Evolutionary conservation across 1,139 yeast species (phyloP).

Genomic region (Saccharomycopsis hybrid): DNA sequence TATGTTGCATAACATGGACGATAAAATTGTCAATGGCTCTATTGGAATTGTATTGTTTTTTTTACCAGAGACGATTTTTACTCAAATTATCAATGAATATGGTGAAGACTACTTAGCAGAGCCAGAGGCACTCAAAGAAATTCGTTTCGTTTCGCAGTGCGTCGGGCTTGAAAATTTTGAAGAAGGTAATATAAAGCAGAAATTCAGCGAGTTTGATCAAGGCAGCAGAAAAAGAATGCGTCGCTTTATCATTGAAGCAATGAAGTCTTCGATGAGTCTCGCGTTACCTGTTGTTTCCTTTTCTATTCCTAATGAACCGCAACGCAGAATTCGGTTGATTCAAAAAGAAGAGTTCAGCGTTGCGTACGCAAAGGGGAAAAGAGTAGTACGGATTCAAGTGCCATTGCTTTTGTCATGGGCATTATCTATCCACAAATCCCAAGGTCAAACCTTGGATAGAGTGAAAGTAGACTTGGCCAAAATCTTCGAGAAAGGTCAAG

Average conservation of each 20-base stretch:
- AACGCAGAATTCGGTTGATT: slow-evolving; percentile 30
- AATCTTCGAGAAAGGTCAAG: slow-evolving; percentile 81
- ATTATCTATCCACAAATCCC: slow-evolving; percentile 82
- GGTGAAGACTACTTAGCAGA: slow-evolving; percentile 13
- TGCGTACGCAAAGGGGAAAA: slow-evolving; percentile 20
- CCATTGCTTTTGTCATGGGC: slow-evolving; percentile 87
- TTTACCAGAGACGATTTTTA: slow-evolving; percentile 24
- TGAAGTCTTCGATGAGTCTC: slow-evolving; percentile 27
- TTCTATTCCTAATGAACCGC: slow-evolving; percentile 32
- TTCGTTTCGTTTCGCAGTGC: slow-evolving; percentile 30
- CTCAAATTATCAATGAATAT: not conserved
- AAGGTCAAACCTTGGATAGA: slow-evolving; percentile 80
- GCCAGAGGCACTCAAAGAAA: slow-evolving; percentile 25
- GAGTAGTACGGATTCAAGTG: slow-evolving; percentile 46
- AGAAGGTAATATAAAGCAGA: slow-evolving; percentile 15
- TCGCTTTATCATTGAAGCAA: slow-evolving; percentile 32
- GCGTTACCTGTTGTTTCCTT: slow-evolving; percentile 53
- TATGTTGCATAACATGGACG: slow-evolving; percentile 88
- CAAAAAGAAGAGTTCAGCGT: slow-evolving; percentile 38
- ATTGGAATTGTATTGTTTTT: slow-evolving; percentile 62
- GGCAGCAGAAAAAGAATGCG: slow-evolving; percentile 2
- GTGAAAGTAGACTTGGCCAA: slow-evolving; percentile 67
- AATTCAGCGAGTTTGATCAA: slow-evolving; percentile 26
- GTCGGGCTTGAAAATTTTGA: slow-evolving; percentile 21
- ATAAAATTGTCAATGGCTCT: slow-evolving; percentile 83